Evolutionary conservation across 2,329 filamentous ascomycete genomes (phyloP).

Genomic region (Aspergillus chevalieri): DNA sequence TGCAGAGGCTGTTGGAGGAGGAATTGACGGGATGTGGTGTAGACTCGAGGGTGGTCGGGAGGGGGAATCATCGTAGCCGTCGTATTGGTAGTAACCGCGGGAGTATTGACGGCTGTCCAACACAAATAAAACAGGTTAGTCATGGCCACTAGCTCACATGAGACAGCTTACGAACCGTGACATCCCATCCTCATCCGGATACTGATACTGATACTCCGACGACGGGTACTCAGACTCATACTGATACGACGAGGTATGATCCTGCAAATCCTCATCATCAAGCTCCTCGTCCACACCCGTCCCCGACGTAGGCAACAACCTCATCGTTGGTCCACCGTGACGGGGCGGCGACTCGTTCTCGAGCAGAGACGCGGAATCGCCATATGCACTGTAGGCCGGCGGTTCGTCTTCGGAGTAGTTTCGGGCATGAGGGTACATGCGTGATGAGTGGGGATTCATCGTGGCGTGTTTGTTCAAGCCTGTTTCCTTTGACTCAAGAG

Average conservation of each 20-base stretch:
- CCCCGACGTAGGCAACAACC: constrained; percentile 36
- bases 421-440: constrained; percentile 26
- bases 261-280: constrained; percentile 21
- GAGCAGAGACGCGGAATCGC: constrained; percentile 25
- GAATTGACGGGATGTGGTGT: constrained; percentile 36
- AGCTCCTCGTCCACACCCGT: constrained; percentile 21
- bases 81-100: constrained; percentile 13
- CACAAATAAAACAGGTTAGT: neutral
- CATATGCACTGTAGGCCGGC: constrained; percentile 32
- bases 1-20: constrained; percentile 30
- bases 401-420: constrained; percentile 37
- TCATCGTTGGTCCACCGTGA: constrained; percentile 38
- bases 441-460: constrained; percentile 16
- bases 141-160: neutral
- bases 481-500: neutral
- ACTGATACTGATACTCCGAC: constrained; percentile 17
- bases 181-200: neutral
- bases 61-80: constrained; percentile 14
- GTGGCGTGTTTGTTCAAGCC: neutral
- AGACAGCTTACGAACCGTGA: neutral
- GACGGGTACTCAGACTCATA: constrained; percentile 12
- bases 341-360: constrained; percentile 24
- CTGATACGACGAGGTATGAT: constrained; percentile 21
- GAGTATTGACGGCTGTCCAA: neutral
- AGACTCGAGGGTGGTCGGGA: constrained; percentile 40